Conservation (phyloP, 1,284 basidiomycete species). For the Ceratobasidium sp. region DNA sequence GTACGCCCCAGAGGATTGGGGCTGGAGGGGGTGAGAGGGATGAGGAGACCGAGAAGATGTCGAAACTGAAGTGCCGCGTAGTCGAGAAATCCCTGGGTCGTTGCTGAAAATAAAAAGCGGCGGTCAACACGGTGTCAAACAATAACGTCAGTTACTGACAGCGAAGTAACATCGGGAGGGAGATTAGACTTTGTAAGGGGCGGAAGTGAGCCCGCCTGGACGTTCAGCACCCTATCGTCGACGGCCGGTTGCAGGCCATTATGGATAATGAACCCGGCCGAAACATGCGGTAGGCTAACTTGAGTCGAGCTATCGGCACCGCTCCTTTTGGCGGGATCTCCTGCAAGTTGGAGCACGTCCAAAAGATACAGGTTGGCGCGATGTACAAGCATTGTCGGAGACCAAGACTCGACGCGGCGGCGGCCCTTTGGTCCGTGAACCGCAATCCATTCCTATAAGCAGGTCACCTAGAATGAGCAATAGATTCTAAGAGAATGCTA, state of each 20-base stretch:
- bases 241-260: conserved; percentile 7
- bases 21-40: not conserved
- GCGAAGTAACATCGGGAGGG: not conserved
- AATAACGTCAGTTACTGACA: not conserved
- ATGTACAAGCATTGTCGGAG: conserved; percentile 2
- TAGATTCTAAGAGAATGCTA: not conserved
- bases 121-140: not conserved
- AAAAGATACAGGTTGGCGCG: conserved; percentile 30
- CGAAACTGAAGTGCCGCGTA: not conserved
- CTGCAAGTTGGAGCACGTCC: conserved; percentile 5
- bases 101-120: not conserved
- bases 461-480: not conserved
- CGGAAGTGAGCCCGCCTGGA: not conserved
- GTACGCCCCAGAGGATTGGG: not conserved
- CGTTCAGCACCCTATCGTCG: conserved; percentile 9
- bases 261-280: not conserved
- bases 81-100: not conserved
- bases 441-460: conserved; percentile 22
- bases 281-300: conserved; percentile 1
- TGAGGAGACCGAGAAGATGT: not conserved
- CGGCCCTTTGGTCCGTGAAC: conserved; percentile 2
- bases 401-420: conserved; percentile 20
- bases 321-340: not conserved
- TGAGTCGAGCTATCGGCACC: not conserved
- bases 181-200: not conserved